A percentile compares a stretch with the other conserved stretches of the same genome.
Conservation (phyloP, 257 asterid genomes). For the Solanum peruvianum region DNA sequence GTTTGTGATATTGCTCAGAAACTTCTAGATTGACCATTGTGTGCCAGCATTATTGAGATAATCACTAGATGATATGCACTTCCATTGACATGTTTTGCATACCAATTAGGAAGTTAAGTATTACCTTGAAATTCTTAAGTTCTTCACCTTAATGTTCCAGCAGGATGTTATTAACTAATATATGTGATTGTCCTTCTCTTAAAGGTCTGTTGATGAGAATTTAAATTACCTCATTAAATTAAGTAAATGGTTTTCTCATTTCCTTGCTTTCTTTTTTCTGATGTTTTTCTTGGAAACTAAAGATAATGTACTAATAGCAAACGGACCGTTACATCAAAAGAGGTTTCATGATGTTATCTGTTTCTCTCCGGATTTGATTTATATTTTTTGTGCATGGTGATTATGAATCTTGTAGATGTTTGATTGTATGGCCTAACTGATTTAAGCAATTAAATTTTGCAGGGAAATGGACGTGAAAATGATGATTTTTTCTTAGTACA, state of each 20-base stretch:
- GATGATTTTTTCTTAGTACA: conserved; percentile 20
- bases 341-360: neutral
- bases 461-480: conserved; percentile 40
- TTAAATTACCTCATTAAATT: neutral
- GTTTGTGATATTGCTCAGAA: neutral
- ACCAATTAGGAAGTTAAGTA: neutral
- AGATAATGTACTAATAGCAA: neutral
- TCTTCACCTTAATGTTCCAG: neutral
- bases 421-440: neutral
- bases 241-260: neutral
- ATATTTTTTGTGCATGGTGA: neutral
- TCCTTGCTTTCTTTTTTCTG: neutral
- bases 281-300: neutral
- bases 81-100: neutral
- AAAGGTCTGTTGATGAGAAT: neutral
- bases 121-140: neutral
- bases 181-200: neutral
- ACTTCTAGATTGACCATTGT: neutral
- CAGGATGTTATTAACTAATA: neutral
- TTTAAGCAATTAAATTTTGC: conserved; percentile 1
- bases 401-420: neutral
- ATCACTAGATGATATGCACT: neutral
- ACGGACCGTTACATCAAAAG: neutral
- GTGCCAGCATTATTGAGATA: neutral
- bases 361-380: neutral